phyloP scores from a whole-genome alignment of 495 filamentous ascomycete genomes.

The Elasticomyces elasticus region DNA sequence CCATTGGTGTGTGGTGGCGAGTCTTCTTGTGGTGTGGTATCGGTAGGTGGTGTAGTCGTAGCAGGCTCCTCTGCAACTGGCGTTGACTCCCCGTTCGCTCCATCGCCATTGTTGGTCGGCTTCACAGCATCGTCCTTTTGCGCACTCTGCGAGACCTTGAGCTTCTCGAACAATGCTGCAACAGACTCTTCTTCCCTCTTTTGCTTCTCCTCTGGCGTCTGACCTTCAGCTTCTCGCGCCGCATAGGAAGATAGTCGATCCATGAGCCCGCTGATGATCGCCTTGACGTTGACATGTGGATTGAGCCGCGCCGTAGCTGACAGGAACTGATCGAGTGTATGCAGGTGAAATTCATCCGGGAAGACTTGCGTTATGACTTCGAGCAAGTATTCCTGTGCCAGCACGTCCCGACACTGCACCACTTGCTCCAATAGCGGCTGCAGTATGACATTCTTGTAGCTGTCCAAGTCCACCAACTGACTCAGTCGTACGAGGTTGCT shows the following conservation, averaged over 20 bases:
- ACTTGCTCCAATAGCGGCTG: slow-evolving; percentile 89
- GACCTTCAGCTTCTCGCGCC: slow-evolving; percentile 69
- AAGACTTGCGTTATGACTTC: slow-evolving; percentile 99
- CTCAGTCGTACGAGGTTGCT: slow-evolving; percentile 92
- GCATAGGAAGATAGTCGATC: slow-evolving; percentile 89
- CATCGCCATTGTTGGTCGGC: slow-evolving; percentile 13
- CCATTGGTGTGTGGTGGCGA: slow-evolving; percentile 24
- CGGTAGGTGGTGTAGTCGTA: slow-evolving; percentile 26
- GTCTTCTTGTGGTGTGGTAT: slow-evolving; percentile 24
- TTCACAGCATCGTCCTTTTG: slow-evolving; percentile 16
- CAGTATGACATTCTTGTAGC: slow-evolving; percentile 84
- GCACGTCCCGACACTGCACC: slow-evolving; percentile 90
- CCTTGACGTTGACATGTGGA: slow-evolving; percentile 93
- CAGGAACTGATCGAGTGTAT: slow-evolving; percentile 88
- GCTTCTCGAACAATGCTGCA: slow-evolving; percentile 59
- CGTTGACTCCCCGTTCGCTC: slow-evolving; percentile 26
- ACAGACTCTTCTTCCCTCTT: slow-evolving; percentile 80
- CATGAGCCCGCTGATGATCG: slow-evolving; percentile 96
- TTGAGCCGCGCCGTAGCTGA: slow-evolving; percentile 85
- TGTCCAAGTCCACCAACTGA: slow-evolving; percentile 87
- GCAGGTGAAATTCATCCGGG: slow-evolving; percentile 94
- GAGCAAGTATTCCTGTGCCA: slow-evolving; percentile 93
- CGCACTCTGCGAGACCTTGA: slow-evolving; percentile 57
- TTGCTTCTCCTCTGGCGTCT: slow-evolving; percentile 57
- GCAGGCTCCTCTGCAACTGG: slow-evolving; percentile 18